Evolutionary conservation across 169 alveolate genomes (phyloP).

Genomic region (Cryptosporidium bovis): DNA sequence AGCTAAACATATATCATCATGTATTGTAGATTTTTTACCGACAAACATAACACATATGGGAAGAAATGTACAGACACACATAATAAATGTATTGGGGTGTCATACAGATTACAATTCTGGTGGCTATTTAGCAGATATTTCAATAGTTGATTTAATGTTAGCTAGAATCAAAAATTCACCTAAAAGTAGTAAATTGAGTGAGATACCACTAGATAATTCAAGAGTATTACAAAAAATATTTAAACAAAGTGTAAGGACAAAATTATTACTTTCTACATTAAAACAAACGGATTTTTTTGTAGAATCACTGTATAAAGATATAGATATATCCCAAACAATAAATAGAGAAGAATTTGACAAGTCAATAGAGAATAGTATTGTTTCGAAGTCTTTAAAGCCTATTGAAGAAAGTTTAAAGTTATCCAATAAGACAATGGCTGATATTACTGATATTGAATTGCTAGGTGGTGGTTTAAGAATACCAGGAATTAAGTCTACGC

Average conservation of each 20-base stretch:
- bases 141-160: constrained; percentile 19
- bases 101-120: constrained; percentile 43
- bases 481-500: constrained; percentile 79
- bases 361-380: constrained; percentile 43
- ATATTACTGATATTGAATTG: constrained; percentile 79
- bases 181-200: constrained; percentile 29
- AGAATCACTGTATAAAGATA: constrained; percentile 58
- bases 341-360: constrained; percentile 81
- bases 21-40: constrained; percentile 63
- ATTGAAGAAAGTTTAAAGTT: constrained; percentile 77
- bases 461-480: constrained; percentile 85
- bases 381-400: constrained; percentile 76
- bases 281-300: constrained; percentile 66
- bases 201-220: constrained; percentile 46
- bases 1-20: constrained; percentile 45
- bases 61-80: constrained; percentile 32
- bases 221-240: constrained; percentile 58
- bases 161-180: constrained; percentile 29
- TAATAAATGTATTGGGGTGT: constrained; percentile 58
- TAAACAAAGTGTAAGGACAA: constrained; percentile 63
- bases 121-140: constrained; percentile 57
- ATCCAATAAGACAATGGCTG: constrained; percentile 74
- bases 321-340: constrained; percentile 56
- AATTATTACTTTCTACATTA: constrained; percentile 57
- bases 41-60: constrained; percentile 58